A percentile compares a stretch with the other conserved stretches of the same genome.
These are phyloP conservation scores for Fragilaria crotonensis DNA, from an alignment of 108 stramenopile species.

Conservation along the genomic window DNA sequence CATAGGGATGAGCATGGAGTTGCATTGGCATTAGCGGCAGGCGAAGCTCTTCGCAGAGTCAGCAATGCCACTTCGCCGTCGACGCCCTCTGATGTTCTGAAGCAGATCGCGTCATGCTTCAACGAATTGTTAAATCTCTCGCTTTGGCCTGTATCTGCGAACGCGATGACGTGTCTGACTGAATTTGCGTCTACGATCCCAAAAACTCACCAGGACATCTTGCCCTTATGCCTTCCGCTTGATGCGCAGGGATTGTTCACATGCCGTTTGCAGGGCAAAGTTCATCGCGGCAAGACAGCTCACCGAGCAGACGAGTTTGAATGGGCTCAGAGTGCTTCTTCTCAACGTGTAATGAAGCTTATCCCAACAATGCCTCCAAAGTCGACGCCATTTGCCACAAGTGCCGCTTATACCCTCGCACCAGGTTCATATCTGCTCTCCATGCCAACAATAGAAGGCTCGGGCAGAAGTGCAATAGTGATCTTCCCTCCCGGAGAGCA, in stretches of 20 bases:
- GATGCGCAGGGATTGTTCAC: not conserved
- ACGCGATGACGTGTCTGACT: not conserved
- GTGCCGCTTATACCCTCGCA: not conserved
- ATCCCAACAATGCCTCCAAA: not conserved
- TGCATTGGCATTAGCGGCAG: not conserved
- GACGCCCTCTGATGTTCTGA: not conserved
- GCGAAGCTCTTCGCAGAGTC: not conserved
- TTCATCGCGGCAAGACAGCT: not conserved
- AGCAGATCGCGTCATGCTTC: not conserved
- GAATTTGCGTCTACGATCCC: not conserved
- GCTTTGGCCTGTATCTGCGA: conserved; percentile 1
- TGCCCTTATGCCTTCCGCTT: not conserved
- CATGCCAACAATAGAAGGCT: conserved; percentile 19
- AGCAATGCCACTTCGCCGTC: not conserved
- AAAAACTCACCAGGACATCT: conserved; percentile 2
- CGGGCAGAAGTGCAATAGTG: conserved; percentile 11
- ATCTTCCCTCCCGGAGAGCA: conserved; percentile 20
- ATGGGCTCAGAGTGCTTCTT: not conserved
- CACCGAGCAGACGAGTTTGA: not conserved
- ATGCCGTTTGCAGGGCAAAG: conserved; percentile 1
- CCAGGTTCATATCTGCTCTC: conserved; percentile 20
- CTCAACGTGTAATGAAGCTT: not conserved
- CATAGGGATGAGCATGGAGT: not conserved
- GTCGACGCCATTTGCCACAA: not conserved
- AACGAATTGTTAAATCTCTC: not conserved